A percentile compares a stretch with the other conserved stretches of the same genome.
phyloP scores from a whole-genome alignment of 2,329 filamentous ascomycete genomes.

The Hymenoscyphus fructigenus region DNA sequence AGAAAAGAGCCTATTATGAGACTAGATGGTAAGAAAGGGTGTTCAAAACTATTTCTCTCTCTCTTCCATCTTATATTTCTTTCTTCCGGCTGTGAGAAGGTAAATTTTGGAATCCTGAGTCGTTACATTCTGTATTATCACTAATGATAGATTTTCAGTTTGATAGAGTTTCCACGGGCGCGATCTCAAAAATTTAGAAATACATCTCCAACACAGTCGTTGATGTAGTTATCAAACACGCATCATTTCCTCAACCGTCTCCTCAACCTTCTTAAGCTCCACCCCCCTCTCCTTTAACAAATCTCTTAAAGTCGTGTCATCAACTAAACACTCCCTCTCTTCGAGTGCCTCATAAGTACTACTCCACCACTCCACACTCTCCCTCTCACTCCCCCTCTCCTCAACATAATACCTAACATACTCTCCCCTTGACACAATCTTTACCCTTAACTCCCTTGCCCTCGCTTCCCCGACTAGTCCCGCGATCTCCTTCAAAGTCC shows the following conservation, averaged over 20 bases:
- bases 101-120: too few relatives aligned
- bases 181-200: too few relatives aligned
- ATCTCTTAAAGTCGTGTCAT: constrained; percentile 25
- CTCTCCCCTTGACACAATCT: constrained; percentile 24
- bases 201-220: too few relatives aligned
- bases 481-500: constrained; percentile 25
- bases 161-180: too few relatives aligned
- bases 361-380: constrained; percentile 28
- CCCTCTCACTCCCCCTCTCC: constrained; percentile 20
- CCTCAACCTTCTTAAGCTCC: constrained; percentile 19
- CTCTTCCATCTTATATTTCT: too few relatives aligned
- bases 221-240: background rate
- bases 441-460: constrained; percentile 19
- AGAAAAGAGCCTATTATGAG: too few relatives aligned
- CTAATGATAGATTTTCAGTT: too few relatives aligned
- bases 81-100: too few relatives aligned
- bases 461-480: constrained; percentile 17
- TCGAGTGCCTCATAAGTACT: constrained; percentile 25
- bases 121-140: too few relatives aligned
- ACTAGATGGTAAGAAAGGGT: too few relatives aligned
- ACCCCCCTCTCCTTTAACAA: constrained; percentile 20
- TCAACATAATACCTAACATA: constrained; percentile 26
- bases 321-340: constrained; percentile 25
- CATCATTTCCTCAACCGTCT: constrained; percentile 27
- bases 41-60: too few relatives aligned